These are phyloP conservation scores for Quercus lobata DNA, from an alignment of 331 rosid genomes.

Conservation along the genomic window DNA sequence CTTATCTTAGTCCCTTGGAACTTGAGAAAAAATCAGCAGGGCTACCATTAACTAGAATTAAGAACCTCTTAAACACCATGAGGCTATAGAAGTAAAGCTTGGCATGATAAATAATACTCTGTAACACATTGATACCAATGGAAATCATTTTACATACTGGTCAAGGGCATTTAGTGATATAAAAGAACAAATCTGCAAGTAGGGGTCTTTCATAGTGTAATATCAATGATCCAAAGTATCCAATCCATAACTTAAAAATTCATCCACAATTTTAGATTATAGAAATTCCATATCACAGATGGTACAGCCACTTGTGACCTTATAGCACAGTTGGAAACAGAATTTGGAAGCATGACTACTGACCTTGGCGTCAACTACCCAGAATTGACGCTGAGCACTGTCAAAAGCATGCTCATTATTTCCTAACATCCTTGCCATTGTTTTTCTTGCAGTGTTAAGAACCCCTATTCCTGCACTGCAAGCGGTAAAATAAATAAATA, in stretches of 20 bases:
- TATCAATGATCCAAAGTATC: neutral
- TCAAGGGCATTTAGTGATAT: no score
- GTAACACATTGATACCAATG: no score
- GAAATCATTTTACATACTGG: no score
- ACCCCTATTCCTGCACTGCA: constrained; percentile 99
- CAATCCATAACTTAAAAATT: neutral
- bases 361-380: constrained; percentile 98
- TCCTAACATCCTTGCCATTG: constrained; percentile 99
- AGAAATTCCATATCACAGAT: neutral
- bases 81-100: neutral
- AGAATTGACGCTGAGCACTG: constrained; percentile 90
- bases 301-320: neutral
- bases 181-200: neutral
- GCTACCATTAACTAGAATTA: no score
- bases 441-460: constrained; percentile 82
- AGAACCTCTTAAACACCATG: neutral
- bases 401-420: constrained; percentile 78
- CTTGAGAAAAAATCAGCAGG: no score
- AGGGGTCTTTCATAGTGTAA: neutral
- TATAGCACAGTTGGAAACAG: neutral
- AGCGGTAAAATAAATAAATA: constrained; percentile 9
- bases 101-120: neutral
- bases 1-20: no score
- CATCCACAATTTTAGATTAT: neutral
- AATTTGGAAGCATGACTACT: constrained; percentile 13